Evolutionary conservation across 805 yeast genomes (phyloP).

Genomic region (Nadsonia fulvescens): DNA sequence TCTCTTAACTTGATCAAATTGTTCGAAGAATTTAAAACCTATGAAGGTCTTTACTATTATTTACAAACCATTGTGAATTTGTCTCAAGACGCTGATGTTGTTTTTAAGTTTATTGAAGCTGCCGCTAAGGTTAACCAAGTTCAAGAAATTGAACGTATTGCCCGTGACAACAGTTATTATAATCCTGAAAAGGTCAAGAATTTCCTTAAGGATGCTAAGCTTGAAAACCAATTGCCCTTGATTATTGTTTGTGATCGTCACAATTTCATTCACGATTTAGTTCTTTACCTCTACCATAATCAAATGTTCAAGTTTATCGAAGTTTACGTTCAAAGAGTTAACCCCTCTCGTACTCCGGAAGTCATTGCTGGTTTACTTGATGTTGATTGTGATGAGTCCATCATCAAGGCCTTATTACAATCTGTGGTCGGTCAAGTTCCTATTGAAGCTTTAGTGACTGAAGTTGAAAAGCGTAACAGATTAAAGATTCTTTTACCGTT

Average conservation of each 20-base stretch:
- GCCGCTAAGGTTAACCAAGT: conserved; percentile 81
- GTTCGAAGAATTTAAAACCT: conserved; percentile 83
- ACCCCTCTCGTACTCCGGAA: conserved; percentile 89
- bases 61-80: conserved; percentile 83
- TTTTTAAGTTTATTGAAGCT: conserved; percentile 86
- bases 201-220: conserved; percentile 81
- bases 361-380: conserved; percentile 92
- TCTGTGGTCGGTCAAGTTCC: conserved; percentile 93
- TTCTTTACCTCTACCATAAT: conserved; percentile 84
- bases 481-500: conserved; percentile 82
- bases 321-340: conserved; percentile 94
- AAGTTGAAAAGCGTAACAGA: conserved; percentile 93
- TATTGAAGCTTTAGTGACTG: conserved; percentile 68
- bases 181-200: conserved; percentile 96
- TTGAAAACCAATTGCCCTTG: conserved; percentile 90
- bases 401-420: conserved; percentile 61
- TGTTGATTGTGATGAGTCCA: conserved; percentile 89
- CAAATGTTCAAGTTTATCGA: conserved; percentile 93
- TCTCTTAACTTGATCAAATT: conserved; percentile 68
- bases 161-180: conserved; percentile 82
- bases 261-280: conserved; percentile 81
- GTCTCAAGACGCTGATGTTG: conserved; percentile 88
- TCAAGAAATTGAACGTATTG: conserved; percentile 90
- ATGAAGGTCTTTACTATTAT: conserved; percentile 89
- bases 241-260: conserved; percentile 91